phyloP scores from a whole-genome alignment of 2,329 filamentous ascomycete species.

The Thielaviopsis musarum region DNA sequence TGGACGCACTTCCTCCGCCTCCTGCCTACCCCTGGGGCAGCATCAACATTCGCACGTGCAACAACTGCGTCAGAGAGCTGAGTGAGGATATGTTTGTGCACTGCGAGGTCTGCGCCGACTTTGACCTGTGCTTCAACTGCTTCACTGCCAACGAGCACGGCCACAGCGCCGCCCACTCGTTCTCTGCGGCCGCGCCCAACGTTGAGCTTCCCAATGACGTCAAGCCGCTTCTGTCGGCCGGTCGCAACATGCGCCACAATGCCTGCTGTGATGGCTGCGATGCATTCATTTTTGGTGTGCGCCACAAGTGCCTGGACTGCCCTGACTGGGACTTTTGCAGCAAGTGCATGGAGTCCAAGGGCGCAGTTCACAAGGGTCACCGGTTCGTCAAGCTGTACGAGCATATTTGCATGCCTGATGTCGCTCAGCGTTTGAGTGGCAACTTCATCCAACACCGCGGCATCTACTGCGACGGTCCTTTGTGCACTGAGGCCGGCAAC shows the following conservation, averaged over 20 bases:
- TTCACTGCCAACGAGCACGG: slow-evolving; percentile 64
- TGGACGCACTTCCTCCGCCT: not conserved
- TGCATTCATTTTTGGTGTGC: slow-evolving; percentile 61
- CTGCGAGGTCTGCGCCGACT: slow-evolving; percentile 74
- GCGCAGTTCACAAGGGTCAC: slow-evolving; percentile 59
- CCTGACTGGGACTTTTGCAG: slow-evolving; percentile 95
- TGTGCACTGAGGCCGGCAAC: slow-evolving; percentile 45
- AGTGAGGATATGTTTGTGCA: slow-evolving; percentile 69
- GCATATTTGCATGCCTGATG: slow-evolving; percentile 27
- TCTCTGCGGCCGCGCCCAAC: slow-evolving; percentile 49
- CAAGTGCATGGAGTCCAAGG: slow-evolving; percentile 51
- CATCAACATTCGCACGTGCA: slow-evolving; percentile 48
- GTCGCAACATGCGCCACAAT: slow-evolving; percentile 66
- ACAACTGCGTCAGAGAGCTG: slow-evolving; percentile 41
- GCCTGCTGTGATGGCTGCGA: slow-evolving; percentile 94
- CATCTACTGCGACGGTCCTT: slow-evolving; percentile 86
- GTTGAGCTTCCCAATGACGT: slow-evolving; percentile 44
- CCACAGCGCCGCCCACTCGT: slow-evolving; percentile 77
- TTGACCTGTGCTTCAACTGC: slow-evolving; percentile 76
- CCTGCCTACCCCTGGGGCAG: not conserved
- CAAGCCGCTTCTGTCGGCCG: slow-evolving; percentile 53
- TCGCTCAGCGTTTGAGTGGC: slow-evolving; percentile 8
- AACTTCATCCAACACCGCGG: slow-evolving; percentile 46
- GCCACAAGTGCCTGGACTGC: slow-evolving; percentile 92
- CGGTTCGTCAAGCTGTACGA: slow-evolving; percentile 82